Evolutionary conservation across 805 yeast species (phyloP), one percentile per base, ranked within the genome.

Genomic region (Lipomyces orientalis): DNA sequence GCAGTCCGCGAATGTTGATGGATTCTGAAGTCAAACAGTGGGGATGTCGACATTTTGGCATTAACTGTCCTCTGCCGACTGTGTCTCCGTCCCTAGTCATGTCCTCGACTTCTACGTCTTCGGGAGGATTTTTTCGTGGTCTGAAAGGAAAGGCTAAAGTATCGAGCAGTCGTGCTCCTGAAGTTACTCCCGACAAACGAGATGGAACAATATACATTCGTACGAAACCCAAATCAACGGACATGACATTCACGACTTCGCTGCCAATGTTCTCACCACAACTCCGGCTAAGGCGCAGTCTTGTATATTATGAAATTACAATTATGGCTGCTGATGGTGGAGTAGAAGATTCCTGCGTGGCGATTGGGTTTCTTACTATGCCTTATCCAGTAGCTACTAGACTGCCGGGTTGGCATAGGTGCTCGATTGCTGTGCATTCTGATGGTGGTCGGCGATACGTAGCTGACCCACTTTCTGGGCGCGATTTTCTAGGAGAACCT

Each of bases 371-470:
- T 56, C 54, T 68, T 9, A 71, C 74, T 29, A 63, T 70, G 62
- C 77, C 77, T 37, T 75, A 75, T 58, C 77, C 77, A 12, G 74
- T 66, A 19, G 8, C 6, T 10, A 73, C 72, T 59, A 39, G 77
- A 39, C 67, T 75, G 35, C 76, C 77, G 1, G 77, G 77, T 9
- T 75, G 77, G 76, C 76, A 75, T 39, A 64, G 77, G 29, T 76
- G 74, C 8, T 73, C 76, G 19, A 56, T 75, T 34, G 76, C 76
- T 1, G 74, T 75, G 22, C 76, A 75, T 49, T 71, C 75, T 3
- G 77, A 75, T 52, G 77, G 74, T 29, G 76, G 77, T 9, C 61
- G 72, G 19, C 62, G 75, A 10, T 75, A 75, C 54, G 70, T 74
- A 14, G 69, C 70, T 43, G 76, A 73, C 51, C 59, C 70, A 22